Conservation (phyloP, 2,329 filamentous ascomycete genomes). For the Cordyceps fumosorosea region DNA sequence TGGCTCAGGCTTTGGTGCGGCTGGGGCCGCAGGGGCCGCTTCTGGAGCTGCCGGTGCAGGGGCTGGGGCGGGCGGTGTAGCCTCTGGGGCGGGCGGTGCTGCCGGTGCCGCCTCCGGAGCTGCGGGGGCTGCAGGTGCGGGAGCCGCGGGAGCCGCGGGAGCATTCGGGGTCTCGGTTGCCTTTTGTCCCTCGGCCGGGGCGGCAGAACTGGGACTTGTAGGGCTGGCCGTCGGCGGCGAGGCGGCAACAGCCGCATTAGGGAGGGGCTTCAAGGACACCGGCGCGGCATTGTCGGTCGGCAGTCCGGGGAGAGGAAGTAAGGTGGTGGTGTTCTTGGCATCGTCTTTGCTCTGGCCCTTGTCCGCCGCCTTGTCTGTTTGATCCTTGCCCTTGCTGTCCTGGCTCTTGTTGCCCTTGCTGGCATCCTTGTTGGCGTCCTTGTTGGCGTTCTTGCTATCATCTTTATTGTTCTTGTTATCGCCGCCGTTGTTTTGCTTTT, state of each 20-base stretch:
- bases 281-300: background rate
- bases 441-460: background rate
- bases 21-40: background rate
- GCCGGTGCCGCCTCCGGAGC: background rate
- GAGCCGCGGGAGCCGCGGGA: background rate
- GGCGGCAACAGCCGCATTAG: background rate
- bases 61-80: background rate
- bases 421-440: background rate
- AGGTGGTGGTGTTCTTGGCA: background rate
- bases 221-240: background rate
- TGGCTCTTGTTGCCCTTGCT: background rate
- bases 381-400: background rate
- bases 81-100: background rate
- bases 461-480: conserved; percentile 4
- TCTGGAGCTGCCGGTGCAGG: background rate
- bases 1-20: background rate
- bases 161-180: background rate
- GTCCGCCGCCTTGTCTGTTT: background rate
- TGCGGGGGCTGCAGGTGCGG: background rate
- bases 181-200: background rate
- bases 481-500: background rate
- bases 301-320: conserved; percentile 9
- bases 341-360: background rate
- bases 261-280: conserved; percentile 9
- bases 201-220: background rate